Percentiles rank a stretch among this genome's conserved stretches.
These are phyloP conservation scores for Scytalidium lignicola DNA, from an alignment of 2,329 filamentous ascomycete species.

Conservation along the genomic window DNA sequence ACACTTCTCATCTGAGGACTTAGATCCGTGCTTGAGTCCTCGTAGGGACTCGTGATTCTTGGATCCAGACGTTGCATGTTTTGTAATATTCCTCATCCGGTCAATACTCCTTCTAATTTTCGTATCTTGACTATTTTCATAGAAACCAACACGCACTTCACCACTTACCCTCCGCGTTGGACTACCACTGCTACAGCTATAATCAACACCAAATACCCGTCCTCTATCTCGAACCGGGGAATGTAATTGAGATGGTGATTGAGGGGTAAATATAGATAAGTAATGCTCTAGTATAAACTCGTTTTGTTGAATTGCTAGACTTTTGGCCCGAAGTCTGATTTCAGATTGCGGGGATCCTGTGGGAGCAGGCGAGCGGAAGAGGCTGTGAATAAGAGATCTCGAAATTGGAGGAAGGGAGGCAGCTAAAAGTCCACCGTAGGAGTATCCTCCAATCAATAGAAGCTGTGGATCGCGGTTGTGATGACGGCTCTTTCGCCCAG, in stretches of 20 bases:
- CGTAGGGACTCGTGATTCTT: not conserved
- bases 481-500: slow-evolving; percentile 12
- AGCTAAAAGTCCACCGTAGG: slow-evolving; percentile 82
- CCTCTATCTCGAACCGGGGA: slow-evolving; percentile 5
- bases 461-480: slow-evolving; percentile 29
- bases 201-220: slow-evolving; percentile 12
- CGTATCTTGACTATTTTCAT: slow-evolving; percentile 33
- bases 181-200: slow-evolving; percentile 10
- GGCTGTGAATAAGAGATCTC: slow-evolving; percentile 31
- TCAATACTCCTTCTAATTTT: slow-evolving; percentile 35
- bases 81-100: slow-evolving; percentile 28
- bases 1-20: slow-evolving; percentile 6
- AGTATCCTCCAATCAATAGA: slow-evolving; percentile 73
- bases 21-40: slow-evolving; percentile 5
- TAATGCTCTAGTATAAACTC: slow-evolving; percentile 15
- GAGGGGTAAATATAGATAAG: slow-evolving; percentile 8
- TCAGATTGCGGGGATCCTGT: slow-evolving; percentile 58
- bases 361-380: slow-evolving; percentile 51
- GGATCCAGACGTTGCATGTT: slow-evolving; percentile 4
- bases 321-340: slow-evolving; percentile 64
- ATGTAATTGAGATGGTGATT: slow-evolving; percentile 1
- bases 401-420: slow-evolving; percentile 59
- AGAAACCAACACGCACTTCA: slow-evolving; percentile 24
- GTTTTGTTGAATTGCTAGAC: slow-evolving; percentile 59
- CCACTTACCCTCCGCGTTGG: slow-evolving; percentile 13